Evolutionary conservation across 2,329 filamentous ascomycete species (phyloP).

Genomic region (Botryotinia globosa): DNA sequence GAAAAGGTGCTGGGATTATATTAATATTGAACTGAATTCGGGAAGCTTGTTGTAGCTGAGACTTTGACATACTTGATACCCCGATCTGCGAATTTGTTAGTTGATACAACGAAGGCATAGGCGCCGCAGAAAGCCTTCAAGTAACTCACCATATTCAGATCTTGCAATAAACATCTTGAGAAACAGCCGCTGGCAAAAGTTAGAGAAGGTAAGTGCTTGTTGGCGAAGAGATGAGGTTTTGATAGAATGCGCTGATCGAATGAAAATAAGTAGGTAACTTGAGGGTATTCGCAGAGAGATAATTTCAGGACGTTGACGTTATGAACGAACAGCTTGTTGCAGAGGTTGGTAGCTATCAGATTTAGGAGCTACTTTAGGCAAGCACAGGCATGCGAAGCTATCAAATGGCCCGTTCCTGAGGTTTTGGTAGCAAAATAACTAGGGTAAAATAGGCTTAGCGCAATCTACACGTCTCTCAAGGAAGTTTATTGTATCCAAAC

Average conservation of each 20-base stretch:
- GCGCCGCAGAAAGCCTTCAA: conserved; percentile 19
- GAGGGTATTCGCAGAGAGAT: conserved; percentile 7
- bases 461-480: conserved; percentile 13
- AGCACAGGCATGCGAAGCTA: conserved; percentile 23
- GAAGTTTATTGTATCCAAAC: conserved; percentile 17
- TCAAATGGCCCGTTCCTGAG: conserved; percentile 16
- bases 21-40: conserved; percentile 22
- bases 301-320: conserved; percentile 16
- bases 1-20: conserved; percentile 80
- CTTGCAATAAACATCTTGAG: conserved; percentile 97
- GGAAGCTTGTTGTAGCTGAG: conserved; percentile 24
- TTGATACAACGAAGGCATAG: conserved; percentile 30
- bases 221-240: not conserved
- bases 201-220: not conserved
- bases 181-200: conserved; percentile 36
- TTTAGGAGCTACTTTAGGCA: conserved; percentile 21
- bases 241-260: not conserved
- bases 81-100: conserved; percentile 66
- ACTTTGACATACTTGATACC: conserved; percentile 79
- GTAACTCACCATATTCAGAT: conserved; percentile 91
- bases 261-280: not conserved
- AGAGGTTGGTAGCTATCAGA: conserved; percentile 19
- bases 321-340: conserved; percentile 15
- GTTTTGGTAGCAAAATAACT: not conserved
- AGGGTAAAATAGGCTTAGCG: conserved; percentile 11